Evolutionary conservation across 2,329 filamentous ascomycete genomes (phyloP), one percentile per base, ranked within the genome.

Genomic region (Aspergillus pseudoterreus): DNA sequence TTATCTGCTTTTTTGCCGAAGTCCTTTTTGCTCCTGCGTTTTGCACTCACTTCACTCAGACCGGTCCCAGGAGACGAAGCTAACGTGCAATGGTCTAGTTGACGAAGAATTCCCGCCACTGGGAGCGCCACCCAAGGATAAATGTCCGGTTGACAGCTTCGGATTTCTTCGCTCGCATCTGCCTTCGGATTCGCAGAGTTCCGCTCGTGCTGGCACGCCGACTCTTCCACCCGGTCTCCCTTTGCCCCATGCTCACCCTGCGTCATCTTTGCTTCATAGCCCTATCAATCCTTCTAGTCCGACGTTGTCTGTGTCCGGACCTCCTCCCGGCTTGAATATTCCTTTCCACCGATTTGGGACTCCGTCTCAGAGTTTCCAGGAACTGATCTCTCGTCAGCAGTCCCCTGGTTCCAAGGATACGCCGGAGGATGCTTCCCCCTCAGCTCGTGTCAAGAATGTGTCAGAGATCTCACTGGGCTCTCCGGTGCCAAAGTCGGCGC

Each of bases 61-160:
- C 33, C 46, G 33, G n/a, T 6, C 17, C 6, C 36, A 27, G 21
- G 10, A 17, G 9, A 24, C 45, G 52, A 54, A 55, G 63, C 69
- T 73, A 59, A 71, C 61, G 30, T 35, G 47, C 35, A 27, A 52
- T 53, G 45, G 54, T 61, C 62, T 67, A 70, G 74, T 75, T 55
- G 69, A 75, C 45, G 70, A 75, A 59, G 74, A 78, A 14, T 78
- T 78, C 43, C 74, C 75, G 24, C 75, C 75, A 44, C 64, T 78
- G 19, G 73, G 66, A n/a, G 58, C 62, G 8, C 61, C 68, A 11
- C 47, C 63, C n/a, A 71, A 70, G n/a, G 69, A 71, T 43, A 66
- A 61, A 15, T 60, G 64, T 15, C 53, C 69, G 3, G 59, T 68
- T 19, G 66, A 71, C 55, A 63, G 61, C 45, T 66, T 70, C 59